Conservation (phyloP, 257 asterid genomes). For the Ilex asprella region DNA sequence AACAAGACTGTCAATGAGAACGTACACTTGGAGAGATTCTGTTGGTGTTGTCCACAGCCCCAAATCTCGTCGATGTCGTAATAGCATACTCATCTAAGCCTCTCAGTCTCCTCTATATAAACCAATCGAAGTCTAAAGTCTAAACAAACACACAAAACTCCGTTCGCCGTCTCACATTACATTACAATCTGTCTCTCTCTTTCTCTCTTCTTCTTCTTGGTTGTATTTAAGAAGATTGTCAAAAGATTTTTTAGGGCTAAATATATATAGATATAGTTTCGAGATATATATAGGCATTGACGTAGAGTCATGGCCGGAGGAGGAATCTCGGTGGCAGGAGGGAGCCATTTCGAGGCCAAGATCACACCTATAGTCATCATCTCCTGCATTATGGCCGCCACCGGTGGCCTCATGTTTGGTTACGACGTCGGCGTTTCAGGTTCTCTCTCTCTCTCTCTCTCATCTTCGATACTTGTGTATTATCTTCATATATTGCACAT, state of each 20-base stretch:
- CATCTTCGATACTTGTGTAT: too few relatives aligned
- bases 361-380: constrained; percentile 72
- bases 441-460: not conserved
- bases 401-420: constrained; percentile 90
- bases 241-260: not conserved
- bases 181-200: not conserved
- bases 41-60: constrained; percentile 5
- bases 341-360: constrained; percentile 63
- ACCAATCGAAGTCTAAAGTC: not conserved
- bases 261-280: not conserved
- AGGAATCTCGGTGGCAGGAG: constrained; percentile 50
- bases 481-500: too few relatives aligned
- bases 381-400: constrained; percentile 80
- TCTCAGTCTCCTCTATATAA: constrained; percentile 23
- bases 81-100: not conserved
- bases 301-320: constrained; percentile 54
- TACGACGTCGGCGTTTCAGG: constrained; percentile 82
- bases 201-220: not conserved
- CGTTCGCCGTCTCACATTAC: too few relatives aligned
- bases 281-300: not conserved
- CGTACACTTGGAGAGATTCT: constrained; percentile 39
- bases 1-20: not conserved
- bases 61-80: constrained; percentile 2
- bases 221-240: not conserved
- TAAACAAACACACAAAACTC: constrained; percentile 6